Evolutionary conservation across 176 grass and related monocot species (phyloP), one percentile per base, ranked within the genome.

Genomic region (Phoenix dactylifera): DNA sequence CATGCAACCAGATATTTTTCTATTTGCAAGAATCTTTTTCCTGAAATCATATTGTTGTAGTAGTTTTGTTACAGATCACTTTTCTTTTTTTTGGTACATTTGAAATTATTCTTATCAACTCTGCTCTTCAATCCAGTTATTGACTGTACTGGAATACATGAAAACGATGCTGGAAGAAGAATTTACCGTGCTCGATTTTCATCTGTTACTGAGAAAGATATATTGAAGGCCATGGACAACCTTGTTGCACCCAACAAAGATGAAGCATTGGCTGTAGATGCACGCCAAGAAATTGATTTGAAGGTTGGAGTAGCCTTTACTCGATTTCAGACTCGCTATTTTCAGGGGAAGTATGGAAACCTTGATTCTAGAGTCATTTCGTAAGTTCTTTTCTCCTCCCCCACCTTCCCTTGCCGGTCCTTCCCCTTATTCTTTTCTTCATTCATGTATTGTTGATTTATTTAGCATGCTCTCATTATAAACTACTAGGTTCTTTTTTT

Each of bases 321-420:
- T 77, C 71, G 86, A 79, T 96, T 96, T 77, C 86, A 96, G 72
- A 96, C 92, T 48, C 75, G 86, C 49, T 96, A 82, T 76, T 96
- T 96, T 63, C 92, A 96, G 72, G 92, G 86, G 68, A 96, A 96
- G 74, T 96, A 90, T 66, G 92, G 92, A 67, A 96, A 96, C 68
- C 92, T 96, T 49, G 92, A 96, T 75, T 87, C 92, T 72, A 90
- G 86, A 84, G 92, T 96, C 30, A 96, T 96, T 85, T 96, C 86
- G 92, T 90, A 73, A 96, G 92, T 85, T 75, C 77, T 70, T 57
- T 59, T 56, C 67, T 26, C 80, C 50, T 49, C 28, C 35, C 6
- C 10, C 35, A 12, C 2, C 35, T 44, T 67, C 51, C 44, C 62
- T 59, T 9, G 12, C 59, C 19, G 54, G 1, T 63, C 20, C 18